phyloP scores from a whole-genome alignment of 176 grass and related monocot species.

The Musa schizocarpa region DNA sequence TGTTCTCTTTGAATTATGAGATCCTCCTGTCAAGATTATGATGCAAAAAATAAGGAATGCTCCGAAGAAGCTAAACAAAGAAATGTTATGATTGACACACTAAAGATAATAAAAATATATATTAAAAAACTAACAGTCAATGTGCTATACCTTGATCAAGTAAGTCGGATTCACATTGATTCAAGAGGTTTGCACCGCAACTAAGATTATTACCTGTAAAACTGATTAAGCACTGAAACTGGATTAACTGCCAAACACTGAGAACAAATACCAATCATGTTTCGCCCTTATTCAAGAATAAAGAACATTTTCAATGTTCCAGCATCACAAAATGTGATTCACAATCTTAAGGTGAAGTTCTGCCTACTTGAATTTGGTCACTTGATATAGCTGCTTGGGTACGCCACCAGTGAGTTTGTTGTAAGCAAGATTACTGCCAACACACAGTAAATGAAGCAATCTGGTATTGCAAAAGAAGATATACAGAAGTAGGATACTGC shows the following conservation, averaged over 20 bases:
- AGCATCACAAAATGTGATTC: neutral
- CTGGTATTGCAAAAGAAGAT: slow-evolving; percentile 5
- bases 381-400: slow-evolving; percentile 40
- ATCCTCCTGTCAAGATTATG: slow-evolving; percentile 29
- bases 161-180: slow-evolving; percentile 17
- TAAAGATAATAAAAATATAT: neutral
- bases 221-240: slow-evolving; percentile 24
- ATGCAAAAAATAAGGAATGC: neutral
- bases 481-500: neutral
- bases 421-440: slow-evolving; percentile 57
- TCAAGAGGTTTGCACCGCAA: slow-evolving; percentile 38
- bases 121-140: neutral
- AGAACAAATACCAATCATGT: neutral
- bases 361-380: slow-evolving; percentile 55
- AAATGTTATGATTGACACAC: neutral
- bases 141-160: slow-evolving; percentile 13
- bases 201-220: slow-evolving; percentile 62
- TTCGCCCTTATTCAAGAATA: neutral
- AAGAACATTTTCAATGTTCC: neutral
- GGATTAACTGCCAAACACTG: slow-evolving; percentile 8
- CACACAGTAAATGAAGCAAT: slow-evolving; percentile 14
- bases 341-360: slow-evolving; percentile 19
- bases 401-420: slow-evolving; percentile 55
- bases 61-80: neutral
- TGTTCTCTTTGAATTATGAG: slow-evolving; percentile 30